Evolutionary conservation across 768 basidiomycete species (phyloP).

Genomic region (Pleurotus platypus): DNA sequence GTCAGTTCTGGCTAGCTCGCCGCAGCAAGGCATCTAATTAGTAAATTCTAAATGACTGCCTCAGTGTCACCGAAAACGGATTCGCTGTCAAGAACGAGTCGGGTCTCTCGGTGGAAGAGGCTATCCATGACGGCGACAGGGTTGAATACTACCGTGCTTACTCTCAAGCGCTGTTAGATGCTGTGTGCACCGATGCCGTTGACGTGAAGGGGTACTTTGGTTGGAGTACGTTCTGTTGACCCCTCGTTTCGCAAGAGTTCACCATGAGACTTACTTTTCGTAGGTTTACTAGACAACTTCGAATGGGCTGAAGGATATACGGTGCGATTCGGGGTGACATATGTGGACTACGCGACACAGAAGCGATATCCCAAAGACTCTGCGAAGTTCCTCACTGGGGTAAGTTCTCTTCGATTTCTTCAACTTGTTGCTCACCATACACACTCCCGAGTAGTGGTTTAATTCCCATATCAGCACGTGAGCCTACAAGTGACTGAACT

Average conservation of each 20-base stretch:
- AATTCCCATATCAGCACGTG: slow-evolving; percentile 2
- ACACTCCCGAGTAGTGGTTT: not conserved
- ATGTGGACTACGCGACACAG: slow-evolving; percentile 65
- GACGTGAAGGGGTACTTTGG: slow-evolving; percentile 60
- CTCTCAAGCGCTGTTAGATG: slow-evolving; percentile 46
- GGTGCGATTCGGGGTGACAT: slow-evolving; percentile 67
- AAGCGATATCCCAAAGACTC: slow-evolving; percentile 62
- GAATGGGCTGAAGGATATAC: slow-evolving; percentile 71
- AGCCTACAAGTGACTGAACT: not conserved
- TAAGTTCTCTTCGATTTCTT: slow-evolving; percentile 11
- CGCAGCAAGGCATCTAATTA: not conserved
- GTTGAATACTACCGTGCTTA: slow-evolving; percentile 61
- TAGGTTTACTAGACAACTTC: slow-evolving; percentile 66
- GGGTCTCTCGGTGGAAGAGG: slow-evolving; percentile 39
- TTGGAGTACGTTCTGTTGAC: slow-evolving; percentile 46
- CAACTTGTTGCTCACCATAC: not conserved
- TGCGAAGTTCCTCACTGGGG: slow-evolving; percentile 43
- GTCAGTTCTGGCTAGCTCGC: slow-evolving; percentile 25
- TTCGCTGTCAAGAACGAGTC: slow-evolving; percentile 63
- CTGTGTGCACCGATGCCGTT: slow-evolving; percentile 54
- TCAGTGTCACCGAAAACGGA: slow-evolving; percentile 67
- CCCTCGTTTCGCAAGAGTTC: not conserved
- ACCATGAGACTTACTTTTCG: not conserved
- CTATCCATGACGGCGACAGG: slow-evolving; percentile 54
- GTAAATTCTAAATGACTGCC: not conserved